Percentiles rank a stretch among this genome's conserved stretches.
Conservation (phyloP, 495 filamentous ascomycete species). For the Tuber microsphaerosporum region DNA sequence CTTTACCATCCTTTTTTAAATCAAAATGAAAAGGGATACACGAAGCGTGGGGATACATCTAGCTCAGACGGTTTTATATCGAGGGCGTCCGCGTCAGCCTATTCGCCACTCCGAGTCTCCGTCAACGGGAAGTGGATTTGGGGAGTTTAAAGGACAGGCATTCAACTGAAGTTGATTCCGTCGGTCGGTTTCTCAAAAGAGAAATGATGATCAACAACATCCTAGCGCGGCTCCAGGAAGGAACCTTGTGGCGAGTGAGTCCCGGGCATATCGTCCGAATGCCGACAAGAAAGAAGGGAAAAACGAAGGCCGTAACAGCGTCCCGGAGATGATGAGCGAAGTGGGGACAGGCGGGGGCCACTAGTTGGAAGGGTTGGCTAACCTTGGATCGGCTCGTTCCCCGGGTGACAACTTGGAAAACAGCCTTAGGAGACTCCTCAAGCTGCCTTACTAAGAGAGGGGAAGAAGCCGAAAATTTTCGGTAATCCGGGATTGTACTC, state of each 20-base stretch:
- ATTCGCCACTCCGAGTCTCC: not conserved
- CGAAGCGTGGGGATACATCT: not conserved
- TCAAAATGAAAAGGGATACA: not conserved
- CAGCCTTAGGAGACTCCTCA: not conserved
- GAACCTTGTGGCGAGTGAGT: not conserved
- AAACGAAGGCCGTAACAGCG: not conserved
- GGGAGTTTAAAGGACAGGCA: not conserved
- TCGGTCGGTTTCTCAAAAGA: not conserved
- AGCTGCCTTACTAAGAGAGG: not conserved
- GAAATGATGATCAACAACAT: not conserved
- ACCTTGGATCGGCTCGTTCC: not conserved
- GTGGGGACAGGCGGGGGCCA: not conserved
- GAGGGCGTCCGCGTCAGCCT: not conserved
- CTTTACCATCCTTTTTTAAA: not conserved
- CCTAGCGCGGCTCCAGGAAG: not conserved
- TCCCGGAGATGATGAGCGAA: not conserved
- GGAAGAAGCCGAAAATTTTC: not conserved
- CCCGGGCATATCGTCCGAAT: not conserved
- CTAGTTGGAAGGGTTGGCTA: not conserved
- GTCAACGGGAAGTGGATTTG: not conserved
- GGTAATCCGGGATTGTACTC: not conserved
- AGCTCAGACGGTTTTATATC: not conserved
- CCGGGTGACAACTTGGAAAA: not conserved
- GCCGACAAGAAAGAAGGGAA: not conserved
- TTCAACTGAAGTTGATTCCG: not conserved